Base-by-base conservation (phyloP, 495 filamentous ascomycete genomes). In the Sphaerosporella brunnea region DNA sequence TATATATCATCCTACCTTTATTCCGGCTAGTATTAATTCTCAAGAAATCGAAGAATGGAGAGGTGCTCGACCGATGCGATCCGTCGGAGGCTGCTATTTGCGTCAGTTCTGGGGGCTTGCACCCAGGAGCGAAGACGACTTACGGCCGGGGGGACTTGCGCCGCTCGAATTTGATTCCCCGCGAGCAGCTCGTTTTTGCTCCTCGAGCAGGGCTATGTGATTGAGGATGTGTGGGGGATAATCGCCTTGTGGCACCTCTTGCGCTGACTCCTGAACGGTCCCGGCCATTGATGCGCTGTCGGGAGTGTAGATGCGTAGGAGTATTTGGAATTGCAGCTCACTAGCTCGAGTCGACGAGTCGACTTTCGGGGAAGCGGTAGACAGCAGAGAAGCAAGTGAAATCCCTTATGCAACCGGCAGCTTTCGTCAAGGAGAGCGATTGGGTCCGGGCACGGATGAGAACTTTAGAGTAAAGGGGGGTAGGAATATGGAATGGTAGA, bases 31-130 rank as follows among this genome's bases (percentile, higher is more conserved):
- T 40, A 21, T 40, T n/a, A 18, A 40, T 40, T 18, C 20, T 40
- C 37, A 40, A 20, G 18, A 40, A 40, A 10, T 21, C 20, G 20
- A 40, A 40, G 37, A 40, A 40, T 20, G 37, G 37, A 40, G 13
- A 15, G 10, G 2, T 40, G 20, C 18, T 40, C 13, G 37, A 40
- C 15, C 10, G 37, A 15, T 40, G 37, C 15, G 37, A 40, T 10
- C 37, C 20, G 20, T 40, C 37, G 15, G 37, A 40, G n/a, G 37
- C 37, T 40, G 10, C 11, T n/a, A n/a, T n/a, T n/a, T n/a, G n/a
- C n/a, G n/a, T n/a, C n/a, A n/a, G n/a, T n/a, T n/a, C n/a, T n/a
- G n/a, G n/a, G n/a, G n/a, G n/a, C n/a, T n/a, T n/a, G 32, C 18
- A 36, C 13, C 18, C 18, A 36, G 18, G 13, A 36, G 32, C 13